Evolutionary conservation across 2,329 filamentous ascomycete species (phyloP), one percentile per base, ranked within the genome.

Genomic region (Colletotrichum truncatum): DNA sequence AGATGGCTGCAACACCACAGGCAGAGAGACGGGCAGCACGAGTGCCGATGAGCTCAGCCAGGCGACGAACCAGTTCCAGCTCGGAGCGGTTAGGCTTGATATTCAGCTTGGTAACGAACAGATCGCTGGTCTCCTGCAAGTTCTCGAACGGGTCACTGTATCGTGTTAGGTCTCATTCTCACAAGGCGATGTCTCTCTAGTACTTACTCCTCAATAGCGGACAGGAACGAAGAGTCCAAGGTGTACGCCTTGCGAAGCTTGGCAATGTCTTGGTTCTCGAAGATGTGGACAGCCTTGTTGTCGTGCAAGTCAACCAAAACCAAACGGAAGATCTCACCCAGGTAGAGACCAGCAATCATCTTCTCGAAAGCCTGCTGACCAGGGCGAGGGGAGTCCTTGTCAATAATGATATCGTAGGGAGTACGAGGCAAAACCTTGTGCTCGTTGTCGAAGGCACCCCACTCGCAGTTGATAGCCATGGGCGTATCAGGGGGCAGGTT

Each of bases 381-480:
- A 4, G 95, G 95, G 25, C 94, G 91, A 34, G 95, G 95, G 18
- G 94, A 98, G 73, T 96, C 91, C 71, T 93, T 90, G 82, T 98
- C 95, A 73, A 98, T 93, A 70, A 91, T 89, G 66, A 92, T 83
- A 77, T 98, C 95, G 79, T 96, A 98, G 63, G 87, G 87, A 25
- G 94, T 97, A 58, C 89, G 87, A 11, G 94, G 94, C 11, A 98
- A 89, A 58, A 98, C 91, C 73, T 91, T 86, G 82, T 95, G 91
- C 79, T 97, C 93, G 78, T 97, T 97, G 79, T 98, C 95, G 74
- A 98, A 98, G 32, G 95, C 94, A 70, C 95, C 95, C 87, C 94
- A 98, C 79, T 98, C 95, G 83, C 94, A 98, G 84, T 98, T 98
- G 82, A 98, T 97, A 55, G 93, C 94, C 85, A 98, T 97, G 48